These are phyloP conservation scores for Eremothecium coryli DNA, from an alignment of 1,139 yeast genomes.

Conservation along the genomic window DNA sequence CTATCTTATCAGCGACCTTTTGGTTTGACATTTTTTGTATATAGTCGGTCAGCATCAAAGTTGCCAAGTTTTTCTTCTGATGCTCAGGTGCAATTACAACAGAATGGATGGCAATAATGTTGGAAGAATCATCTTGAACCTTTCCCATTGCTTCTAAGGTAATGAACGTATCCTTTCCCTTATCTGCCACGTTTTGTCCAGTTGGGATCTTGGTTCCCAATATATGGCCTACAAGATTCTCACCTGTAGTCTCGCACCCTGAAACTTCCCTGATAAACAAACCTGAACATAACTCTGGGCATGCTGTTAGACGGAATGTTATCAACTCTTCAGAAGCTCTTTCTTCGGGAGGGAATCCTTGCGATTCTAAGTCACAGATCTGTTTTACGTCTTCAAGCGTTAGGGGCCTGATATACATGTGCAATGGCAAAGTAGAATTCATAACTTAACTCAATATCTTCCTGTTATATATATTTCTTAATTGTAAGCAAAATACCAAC, in stretches of 20 bases:
- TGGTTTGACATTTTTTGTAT: conserved; percentile 83
- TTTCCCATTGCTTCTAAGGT: conserved; percentile 61
- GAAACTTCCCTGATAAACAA: conserved; percentile 54
- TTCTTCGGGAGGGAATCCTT: conserved; percentile 61
- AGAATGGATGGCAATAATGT: conserved; percentile 73
- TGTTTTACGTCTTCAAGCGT: conserved; percentile 58
- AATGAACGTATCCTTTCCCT: conserved; percentile 36
- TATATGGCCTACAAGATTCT: conserved; percentile 73
- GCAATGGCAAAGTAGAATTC: conserved; percentile 39
- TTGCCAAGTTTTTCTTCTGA: conserved; percentile 75
- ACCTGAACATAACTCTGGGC: conserved; percentile 90
- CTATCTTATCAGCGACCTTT: conserved; percentile 71
- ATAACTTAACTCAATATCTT: too few relatives aligned
- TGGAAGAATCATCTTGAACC: conserved; percentile 63
- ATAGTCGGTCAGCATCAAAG: conserved; percentile 77
- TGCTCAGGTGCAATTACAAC: conserved; percentile 69
- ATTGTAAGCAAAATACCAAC: too few relatives aligned
- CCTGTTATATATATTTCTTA: too few relatives aligned
- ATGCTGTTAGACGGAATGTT: conserved; percentile 59
- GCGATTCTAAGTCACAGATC: conserved; percentile 51
- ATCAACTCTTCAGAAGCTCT: conserved; percentile 58
- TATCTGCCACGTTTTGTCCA: conserved; percentile 28
- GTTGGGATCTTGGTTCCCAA: conserved; percentile 64
- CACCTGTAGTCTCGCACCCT: conserved; percentile 37
- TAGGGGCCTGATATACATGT: conserved; percentile 77